These are phyloP conservation scores for Saksenaea vasiformis DNA, from an alignment of 371 early-diverging fungal species.

Conservation along the genomic window DNA sequence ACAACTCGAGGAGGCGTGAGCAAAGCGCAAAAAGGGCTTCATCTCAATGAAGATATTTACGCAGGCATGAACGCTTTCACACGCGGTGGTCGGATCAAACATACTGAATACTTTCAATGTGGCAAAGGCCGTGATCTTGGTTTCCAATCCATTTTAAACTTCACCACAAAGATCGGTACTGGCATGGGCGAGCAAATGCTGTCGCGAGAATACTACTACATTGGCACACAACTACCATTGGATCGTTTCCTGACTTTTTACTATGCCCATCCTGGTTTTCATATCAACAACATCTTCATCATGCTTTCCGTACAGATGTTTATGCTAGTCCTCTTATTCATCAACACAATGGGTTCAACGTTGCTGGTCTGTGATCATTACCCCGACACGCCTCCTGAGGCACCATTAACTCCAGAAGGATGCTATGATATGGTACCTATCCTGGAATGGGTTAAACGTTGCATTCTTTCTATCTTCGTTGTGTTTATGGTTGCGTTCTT, in stretches of 20 bases:
- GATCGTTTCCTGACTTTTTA: conserved; percentile 88
- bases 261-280: conserved; percentile 91
- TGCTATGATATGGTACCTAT: conserved; percentile 75
- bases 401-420: conserved; percentile 47
- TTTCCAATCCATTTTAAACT: conserved; percentile 86
- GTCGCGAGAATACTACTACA: conserved; percentile 88
- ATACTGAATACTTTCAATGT: conserved; percentile 90
- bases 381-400: conserved; percentile 45
- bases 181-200: conserved; percentile 95
- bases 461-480: conserved; percentile 74
- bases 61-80: conserved; percentile 90
- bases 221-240: conserved; percentile 81
- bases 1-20: conserved; percentile 85
- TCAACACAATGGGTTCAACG: conserved; percentile 67
- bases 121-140: conserved; percentile 94
- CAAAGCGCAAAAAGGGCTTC: conserved; percentile 90
- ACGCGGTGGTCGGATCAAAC: conserved; percentile 88
- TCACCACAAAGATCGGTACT: conserved; percentile 87
- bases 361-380: conserved; percentile 51
- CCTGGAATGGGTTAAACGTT: conserved; percentile 79
- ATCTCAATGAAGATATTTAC: conserved; percentile 93
- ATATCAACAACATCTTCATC: conserved; percentile 89
- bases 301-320: conserved; percentile 88
- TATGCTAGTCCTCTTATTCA: conserved; percentile 75
- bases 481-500: conserved; percentile 81